Base-by-base conservation (phyloP, 2,329 filamentous ascomycete genomes). In the Bipolaris victoriae region DNA sequence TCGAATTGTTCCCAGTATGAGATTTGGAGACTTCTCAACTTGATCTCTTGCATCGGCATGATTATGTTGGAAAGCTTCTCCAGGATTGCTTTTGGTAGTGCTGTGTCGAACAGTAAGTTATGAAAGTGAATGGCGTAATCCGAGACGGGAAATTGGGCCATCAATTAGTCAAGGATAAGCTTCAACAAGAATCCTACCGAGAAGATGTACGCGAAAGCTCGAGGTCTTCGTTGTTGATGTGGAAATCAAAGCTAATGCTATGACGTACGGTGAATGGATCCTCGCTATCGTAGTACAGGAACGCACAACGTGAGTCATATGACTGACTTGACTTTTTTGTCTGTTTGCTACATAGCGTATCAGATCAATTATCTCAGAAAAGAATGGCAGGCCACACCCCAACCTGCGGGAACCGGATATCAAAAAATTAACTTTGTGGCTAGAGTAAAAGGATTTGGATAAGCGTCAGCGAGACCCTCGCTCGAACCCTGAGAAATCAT, bases 241-340 rank as follows among this genome's bases (percentile, higher is more conserved):
- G 56, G 16, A 66, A 57, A 40, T 62, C 54, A 22, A 60, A 40
- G n/a, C 35, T 58, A 13, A 56, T 52, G 31, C 60, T 55, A 15
- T 50, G 31, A 10, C 58, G 58, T 7, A 59, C 33, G 3, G 45
- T 57, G 7, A 47, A 51, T 7, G 52, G 22, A 45, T 55, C 41
- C 16, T 55, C 41, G 24, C 60, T 53, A 15, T 64, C 47, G 22
- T 66, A 64, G 18, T 52, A 57, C n/a, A 64, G 47, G 10, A 57
- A 52, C 7, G 56, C 62, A 39, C 50, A 45, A 37, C 37, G 15
- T 5, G 52, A 44, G 24, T 62, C 44, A 35, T 61, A 63, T 24
- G 22, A 4, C 22, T 24, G 22, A 24, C 22, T 24, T 24, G 22
- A 24, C 22, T 24, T 24, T 24, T 24, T 24, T 24, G 5, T 24